Conservation (phyloP, 2,329 filamentous ascomycete genomes). For the Arthrobotrys entomopaga region DNA sequence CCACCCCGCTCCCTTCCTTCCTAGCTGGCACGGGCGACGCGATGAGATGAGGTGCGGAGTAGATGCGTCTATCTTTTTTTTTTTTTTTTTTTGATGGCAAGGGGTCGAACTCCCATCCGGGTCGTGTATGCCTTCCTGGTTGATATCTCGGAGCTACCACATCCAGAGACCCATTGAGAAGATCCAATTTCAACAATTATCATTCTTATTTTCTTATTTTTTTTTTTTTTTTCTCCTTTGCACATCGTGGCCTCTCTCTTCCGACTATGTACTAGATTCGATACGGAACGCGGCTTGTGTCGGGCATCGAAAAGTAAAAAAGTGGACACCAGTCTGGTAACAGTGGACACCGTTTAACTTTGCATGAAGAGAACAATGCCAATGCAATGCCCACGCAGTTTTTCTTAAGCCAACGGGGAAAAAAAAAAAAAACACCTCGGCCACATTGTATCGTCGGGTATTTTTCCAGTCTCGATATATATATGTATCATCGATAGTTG, state of each 20-base stretch:
- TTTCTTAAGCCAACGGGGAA: too few species aligned
- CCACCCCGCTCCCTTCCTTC: background rate
- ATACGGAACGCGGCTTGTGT: background rate
- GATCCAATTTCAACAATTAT: constrained; percentile 15
- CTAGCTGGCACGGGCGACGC: background rate
- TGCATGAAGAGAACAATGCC: background rate
- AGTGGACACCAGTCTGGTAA: too few species aligned
- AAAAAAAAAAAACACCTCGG: too few species aligned
- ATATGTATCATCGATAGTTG: too few species aligned
- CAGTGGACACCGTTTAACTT: background rate
- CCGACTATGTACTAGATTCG: background rate
- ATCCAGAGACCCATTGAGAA: constrained; percentile 1
- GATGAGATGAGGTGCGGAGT: background rate
- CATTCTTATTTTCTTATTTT: too few species aligned
- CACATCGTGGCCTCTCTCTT: background rate
- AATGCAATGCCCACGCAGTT: background rate
- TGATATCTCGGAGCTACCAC: constrained; percentile 22
- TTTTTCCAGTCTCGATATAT: too few species aligned
- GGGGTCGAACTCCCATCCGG: background rate
- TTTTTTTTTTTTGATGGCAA: background rate
- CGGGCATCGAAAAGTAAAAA: background rate
- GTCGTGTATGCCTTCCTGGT: constrained; percentile 40
- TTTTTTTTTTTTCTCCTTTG: background rate
- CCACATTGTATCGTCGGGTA: too few species aligned
- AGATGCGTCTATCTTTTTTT: background rate